Evolutionary conservation across 169 alveolate species (phyloP), one percentile per base, ranked within the genome.

Genomic region (Eimeria tenella): DNA sequence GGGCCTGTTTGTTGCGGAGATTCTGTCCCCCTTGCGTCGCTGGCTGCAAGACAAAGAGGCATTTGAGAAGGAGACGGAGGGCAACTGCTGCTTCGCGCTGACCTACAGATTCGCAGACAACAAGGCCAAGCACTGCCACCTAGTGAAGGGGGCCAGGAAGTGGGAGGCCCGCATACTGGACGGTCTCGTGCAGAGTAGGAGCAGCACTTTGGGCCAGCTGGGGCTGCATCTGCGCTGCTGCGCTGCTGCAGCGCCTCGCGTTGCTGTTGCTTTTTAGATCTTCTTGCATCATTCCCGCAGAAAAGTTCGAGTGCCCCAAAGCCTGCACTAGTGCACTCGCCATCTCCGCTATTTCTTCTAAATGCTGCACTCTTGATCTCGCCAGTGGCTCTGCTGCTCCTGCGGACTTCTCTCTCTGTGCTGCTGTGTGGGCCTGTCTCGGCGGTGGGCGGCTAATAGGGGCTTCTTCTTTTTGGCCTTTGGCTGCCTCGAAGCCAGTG

Each of bases 81-180:
- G 53, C 6, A 88, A 88, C 73, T 52, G 86, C 53, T 88, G 94
- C 77, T 88, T 71, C 71, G 86, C 75, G 13, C 77, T 75, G n/a
- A 56, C 94, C 5, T 70, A 55, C 56, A 31, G 65, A 11, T 75
- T 23, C 52, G 5, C 58, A n/a, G 79, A 19, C 63, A 73, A 77
- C 68, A 62, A 49, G 9, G 92, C 92, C 13, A 63, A 11, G 11
- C 75, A 70, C 21, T 42, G 31, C 50, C 94, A 88, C 31, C 74
- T 88, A 25, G 21, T 42, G 23, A 70, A 88, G 84, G 87, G 87
- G 52, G 94, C 94, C n/a, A 88, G n/a, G 42, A 88, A 88, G 42
- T 88, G 94, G 94, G 94, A 88, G 63, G 53, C 94, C 10, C 68
- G 94, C 3, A 88, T 88, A 15, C 60, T 88, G n/a, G 94, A 88